These are phyloP conservation scores for Aureobasidium sp. DNA, from an alignment of 2,329 filamentous ascomycete species.

Conservation along the genomic window DNA sequence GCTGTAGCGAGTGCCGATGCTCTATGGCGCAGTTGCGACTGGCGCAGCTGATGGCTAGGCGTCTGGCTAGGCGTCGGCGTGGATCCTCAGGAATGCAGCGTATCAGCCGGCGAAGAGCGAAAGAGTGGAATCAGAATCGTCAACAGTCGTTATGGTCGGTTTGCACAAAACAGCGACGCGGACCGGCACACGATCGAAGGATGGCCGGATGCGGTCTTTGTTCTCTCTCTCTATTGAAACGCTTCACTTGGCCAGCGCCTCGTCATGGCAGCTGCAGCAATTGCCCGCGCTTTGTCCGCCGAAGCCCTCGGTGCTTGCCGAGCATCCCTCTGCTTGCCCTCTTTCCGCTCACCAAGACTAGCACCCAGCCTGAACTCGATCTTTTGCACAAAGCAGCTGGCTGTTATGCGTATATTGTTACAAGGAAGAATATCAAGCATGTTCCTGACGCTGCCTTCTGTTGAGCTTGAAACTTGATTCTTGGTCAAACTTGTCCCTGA, in stretches of 20 bases:
- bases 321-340: neutral
- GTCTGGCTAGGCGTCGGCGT: neutral
- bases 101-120: neutral
- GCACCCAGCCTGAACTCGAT: neutral
- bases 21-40: neutral
- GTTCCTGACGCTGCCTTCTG: neutral
- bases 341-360: too few species aligned
- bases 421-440: too few species aligned
- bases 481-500: neutral
- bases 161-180: neutral
- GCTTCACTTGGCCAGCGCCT: neutral
- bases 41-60: neutral
- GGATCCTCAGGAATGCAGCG: too few species aligned
- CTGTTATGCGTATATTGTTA: too few species aligned
- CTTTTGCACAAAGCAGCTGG: neutral
- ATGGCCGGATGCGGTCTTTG: neutral
- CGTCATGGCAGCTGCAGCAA: neutral
- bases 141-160: neutral
- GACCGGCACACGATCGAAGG: neutral
- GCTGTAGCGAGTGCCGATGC: neutral
- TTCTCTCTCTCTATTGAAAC: neutral
- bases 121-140: neutral
- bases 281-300: neutral
- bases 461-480: neutral
- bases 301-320: neutral